phyloP scores from a whole-genome alignment of 1,284 basidiomycete genomes.

The Boletus semigastroideus region DNA sequence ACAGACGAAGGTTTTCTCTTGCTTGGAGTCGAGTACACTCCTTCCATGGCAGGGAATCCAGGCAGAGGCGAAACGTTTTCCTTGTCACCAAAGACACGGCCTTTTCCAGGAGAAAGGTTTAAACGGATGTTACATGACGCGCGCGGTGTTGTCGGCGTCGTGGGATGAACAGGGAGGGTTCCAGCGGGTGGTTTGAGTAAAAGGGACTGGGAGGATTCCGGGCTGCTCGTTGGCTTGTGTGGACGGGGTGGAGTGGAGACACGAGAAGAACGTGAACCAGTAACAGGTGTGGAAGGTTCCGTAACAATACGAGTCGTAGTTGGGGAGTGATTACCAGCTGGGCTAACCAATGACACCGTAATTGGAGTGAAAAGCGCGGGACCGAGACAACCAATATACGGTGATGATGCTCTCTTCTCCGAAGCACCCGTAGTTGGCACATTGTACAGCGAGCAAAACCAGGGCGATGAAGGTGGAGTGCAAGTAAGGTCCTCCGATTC shows the following conservation, averaged over 20 bases:
- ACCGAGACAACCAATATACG: constrained; percentile 28
- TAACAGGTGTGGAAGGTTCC: constrained; percentile 28
- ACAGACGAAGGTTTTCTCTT: constrained; percentile 25
- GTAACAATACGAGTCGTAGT: neutral
- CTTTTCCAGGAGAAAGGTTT: constrained; percentile 31
- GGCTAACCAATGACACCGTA: too few relatives aligned
- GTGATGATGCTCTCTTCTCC: constrained; percentile 11
- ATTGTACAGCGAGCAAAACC: constrained; percentile 9
- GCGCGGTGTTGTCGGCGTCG: constrained; percentile 30
- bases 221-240: constrained; percentile 31
- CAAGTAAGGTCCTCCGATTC: constrained; percentile 4
- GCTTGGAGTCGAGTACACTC: constrained; percentile 31
- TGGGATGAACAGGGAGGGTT: constrained; percentile 25
- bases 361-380: constrained; percentile 28
- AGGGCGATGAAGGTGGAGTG: constrained; percentile 14
- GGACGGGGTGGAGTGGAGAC: constrained; percentile 30
- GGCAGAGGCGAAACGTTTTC: constrained; percentile 45
- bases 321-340: constrained; percentile 4
- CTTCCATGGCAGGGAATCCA: constrained; percentile 36
- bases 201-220: constrained; percentile 34
- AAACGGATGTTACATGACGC: constrained; percentile 9
- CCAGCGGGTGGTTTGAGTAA: constrained; percentile 31
- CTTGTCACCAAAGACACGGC: constrained; percentile 38
- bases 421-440: neutral
- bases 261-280: constrained; percentile 17